Evolutionary conservation across 169 alveolate genomes (phyloP).

Genomic region (Plasmodium inui): DNA sequence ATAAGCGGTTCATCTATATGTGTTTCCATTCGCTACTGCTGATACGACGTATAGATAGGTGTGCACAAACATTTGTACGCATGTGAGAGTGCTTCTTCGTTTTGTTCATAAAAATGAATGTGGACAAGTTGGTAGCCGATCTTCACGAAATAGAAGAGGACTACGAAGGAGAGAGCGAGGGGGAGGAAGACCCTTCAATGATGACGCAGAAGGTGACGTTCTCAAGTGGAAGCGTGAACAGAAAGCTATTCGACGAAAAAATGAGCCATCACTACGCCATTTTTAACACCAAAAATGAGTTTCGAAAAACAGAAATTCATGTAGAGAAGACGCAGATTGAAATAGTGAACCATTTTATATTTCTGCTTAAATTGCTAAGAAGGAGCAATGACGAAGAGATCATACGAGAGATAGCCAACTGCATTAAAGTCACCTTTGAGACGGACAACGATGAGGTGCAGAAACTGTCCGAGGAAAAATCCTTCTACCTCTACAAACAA

Average conservation of each 20-base stretch:
- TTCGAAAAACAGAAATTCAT: slow-evolving; percentile 10
- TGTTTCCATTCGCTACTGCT: neutral
- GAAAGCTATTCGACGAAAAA: slow-evolving; percentile 1
- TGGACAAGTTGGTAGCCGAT: slow-evolving; percentile 22
- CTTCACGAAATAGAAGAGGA: slow-evolving; percentile 30
- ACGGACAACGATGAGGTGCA: slow-evolving; percentile 26
- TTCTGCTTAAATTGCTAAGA: slow-evolving; percentile 40
- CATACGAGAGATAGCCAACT: neutral
- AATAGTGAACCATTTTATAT: slow-evolving; percentile 27
- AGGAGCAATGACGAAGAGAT: neutral
- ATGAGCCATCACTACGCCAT: slow-evolving; percentile 16
- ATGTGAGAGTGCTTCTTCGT: neutral
- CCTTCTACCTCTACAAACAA: slow-evolving; percentile 25
- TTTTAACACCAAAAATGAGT: slow-evolving; percentile 68
- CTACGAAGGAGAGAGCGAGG: neutral
- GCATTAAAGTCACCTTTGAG: slow-evolving; percentile 37
- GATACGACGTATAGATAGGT: slow-evolving; percentile 1
- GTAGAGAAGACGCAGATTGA: slow-evolving; percentile 46
- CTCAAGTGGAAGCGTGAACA: neutral
- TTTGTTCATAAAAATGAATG: neutral
- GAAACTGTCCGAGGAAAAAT: slow-evolving; percentile 39
- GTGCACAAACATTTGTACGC: neutral
- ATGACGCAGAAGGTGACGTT: neutral
- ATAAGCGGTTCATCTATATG: neutral
- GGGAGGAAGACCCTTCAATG: slow-evolving; percentile 1